Conservation (phyloP, 768 basidiomycete genomes). For the Podaxis sp. region DNA sequence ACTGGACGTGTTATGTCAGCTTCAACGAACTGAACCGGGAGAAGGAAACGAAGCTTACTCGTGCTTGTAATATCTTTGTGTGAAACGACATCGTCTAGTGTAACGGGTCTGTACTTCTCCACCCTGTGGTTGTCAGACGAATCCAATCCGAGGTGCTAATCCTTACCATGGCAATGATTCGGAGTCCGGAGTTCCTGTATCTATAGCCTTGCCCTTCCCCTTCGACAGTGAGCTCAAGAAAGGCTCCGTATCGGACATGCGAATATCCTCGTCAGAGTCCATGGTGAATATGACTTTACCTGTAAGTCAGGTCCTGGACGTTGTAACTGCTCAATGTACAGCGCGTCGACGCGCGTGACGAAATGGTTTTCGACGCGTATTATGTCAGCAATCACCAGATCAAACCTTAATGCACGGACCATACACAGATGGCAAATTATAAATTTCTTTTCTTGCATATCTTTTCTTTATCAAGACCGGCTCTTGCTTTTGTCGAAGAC, state of each 20-base stretch:
- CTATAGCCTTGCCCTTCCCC: constrained; percentile 69
- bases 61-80: constrained; percentile 95
- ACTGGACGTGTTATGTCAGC: constrained; percentile 49
- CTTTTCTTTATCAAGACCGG: constrained; percentile 31
- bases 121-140: constrained; percentile 61
- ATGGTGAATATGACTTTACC: constrained; percentile 30
- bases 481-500: constrained; percentile 87
- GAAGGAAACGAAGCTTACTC: constrained; percentile 52
- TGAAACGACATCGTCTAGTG: constrained; percentile 92
- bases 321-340: background rate
- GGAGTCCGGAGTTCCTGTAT: constrained; percentile 42
- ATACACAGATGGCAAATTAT: constrained; percentile 40
- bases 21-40: background rate
- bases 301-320: background rate
- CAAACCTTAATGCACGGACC: constrained; percentile 43
- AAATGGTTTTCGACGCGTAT: constrained; percentile 19
- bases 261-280: constrained; percentile 59
- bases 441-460: constrained; percentile 20
- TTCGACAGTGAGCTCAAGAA: constrained; percentile 40
- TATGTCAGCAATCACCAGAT: constrained; percentile 17
- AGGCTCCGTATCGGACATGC: constrained; percentile 49
- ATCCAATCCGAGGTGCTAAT: constrained; percentile 21
- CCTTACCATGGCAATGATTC: constrained; percentile 84
- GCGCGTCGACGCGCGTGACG: constrained; percentile 21
- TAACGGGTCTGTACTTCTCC: constrained; percentile 94